A percentile compares a stretch with the other conserved stretches of the same genome.
Evolutionary conservation across 2,329 filamentous ascomycete species (phyloP).

Genomic region (Huntiella abstrusa): DNA sequence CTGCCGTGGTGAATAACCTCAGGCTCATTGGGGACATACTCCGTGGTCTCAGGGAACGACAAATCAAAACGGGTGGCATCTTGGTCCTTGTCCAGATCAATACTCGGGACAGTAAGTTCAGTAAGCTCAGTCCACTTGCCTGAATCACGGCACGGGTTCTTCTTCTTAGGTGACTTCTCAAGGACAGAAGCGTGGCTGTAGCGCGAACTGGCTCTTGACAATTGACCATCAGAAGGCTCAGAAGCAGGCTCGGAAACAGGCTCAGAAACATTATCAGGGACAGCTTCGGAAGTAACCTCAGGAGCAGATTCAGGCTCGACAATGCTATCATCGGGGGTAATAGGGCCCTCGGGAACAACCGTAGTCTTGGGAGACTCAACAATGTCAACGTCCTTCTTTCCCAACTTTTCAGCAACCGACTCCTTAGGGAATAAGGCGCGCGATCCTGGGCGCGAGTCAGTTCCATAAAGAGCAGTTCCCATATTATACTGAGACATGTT

Average conservation of each 20-base stretch:
- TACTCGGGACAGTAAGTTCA: constrained; percentile 10
- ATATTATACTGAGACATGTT: constrained; percentile 11
- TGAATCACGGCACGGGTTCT: constrained; percentile 5
- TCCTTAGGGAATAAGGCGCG: constrained; percentile 4
- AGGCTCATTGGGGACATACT: neutral
- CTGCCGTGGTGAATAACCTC: neutral
- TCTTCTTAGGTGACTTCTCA: constrained; percentile 4
- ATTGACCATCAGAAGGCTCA: constrained; percentile 2
- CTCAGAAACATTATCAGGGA: neutral
- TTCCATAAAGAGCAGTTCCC: constrained; percentile 5
- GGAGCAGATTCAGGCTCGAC: neutral
- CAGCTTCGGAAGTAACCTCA: neutral
- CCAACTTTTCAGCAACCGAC: neutral
- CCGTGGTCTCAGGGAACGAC: constrained; percentile 9
- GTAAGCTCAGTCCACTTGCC: constrained; percentile 11
- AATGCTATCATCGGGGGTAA: neutral
- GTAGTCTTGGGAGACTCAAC: neutral
- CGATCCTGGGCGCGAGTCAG: constrained; percentile 6
- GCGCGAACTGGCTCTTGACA: constrained; percentile 10
- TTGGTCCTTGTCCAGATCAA: constrained; percentile 9
- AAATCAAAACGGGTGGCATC: constrained; percentile 7
- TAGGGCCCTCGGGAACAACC: neutral
- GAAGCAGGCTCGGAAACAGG: neutral
- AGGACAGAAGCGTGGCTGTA: constrained; percentile 7
- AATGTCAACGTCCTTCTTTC: neutral